Evolutionary conservation across 768 basidiomycete species (phyloP), one percentile per base, ranked within the genome.

Genomic region (Leccinum aurantiacum): DNA sequence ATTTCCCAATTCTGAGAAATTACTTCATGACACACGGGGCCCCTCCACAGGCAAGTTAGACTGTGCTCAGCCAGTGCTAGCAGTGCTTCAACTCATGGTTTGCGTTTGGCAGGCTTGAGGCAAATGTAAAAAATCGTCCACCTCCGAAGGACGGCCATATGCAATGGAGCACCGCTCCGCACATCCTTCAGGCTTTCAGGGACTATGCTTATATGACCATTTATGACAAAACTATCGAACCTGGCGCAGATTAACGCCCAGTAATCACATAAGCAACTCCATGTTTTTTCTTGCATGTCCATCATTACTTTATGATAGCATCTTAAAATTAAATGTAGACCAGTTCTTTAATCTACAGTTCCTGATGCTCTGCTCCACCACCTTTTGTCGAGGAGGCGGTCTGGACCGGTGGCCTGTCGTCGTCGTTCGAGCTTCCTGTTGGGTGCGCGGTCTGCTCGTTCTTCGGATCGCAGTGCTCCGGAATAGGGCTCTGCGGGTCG

Each of bases 1-100:
- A 92, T 68, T 93, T 91, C 63, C 88, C 91, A 3, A 83, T 93
- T 62, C 72, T 93, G 61, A 87, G 89, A 70, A 93, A 93, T 71
- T 91, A 86, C 71, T 82, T 93, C 58, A 76, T 85, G 66, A 88
- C 84, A 46, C 87, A 89, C 68, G 80, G 80, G 31, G 81, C 82
- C 13, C 84, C 86, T 56, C 58, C 65, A 55, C 71, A 74, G 67
- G 71, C 63, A 70, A 75, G 72, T 76, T 77, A 63, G 53, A 69
- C 64, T 65, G 56, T 60, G 69, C 48, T 60, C 57, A 60, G 57
- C 56, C 56, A 58, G 38, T 37, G 29, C 51, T n/a, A 35, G 33
- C 64, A 63, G 52, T 44, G 53, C 61, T 62, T 24, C 19, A 57
- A 66, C 65, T 63, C 69, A 60, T 65, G 70, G 54, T 48, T 64